A percentile compares a stretch with the other conserved stretches of the same genome.
These are phyloP conservation scores for Colletotrichum sp. DNA, from an alignment of 2,329 filamentous ascomycete genomes.

Conservation along the genomic window DNA sequence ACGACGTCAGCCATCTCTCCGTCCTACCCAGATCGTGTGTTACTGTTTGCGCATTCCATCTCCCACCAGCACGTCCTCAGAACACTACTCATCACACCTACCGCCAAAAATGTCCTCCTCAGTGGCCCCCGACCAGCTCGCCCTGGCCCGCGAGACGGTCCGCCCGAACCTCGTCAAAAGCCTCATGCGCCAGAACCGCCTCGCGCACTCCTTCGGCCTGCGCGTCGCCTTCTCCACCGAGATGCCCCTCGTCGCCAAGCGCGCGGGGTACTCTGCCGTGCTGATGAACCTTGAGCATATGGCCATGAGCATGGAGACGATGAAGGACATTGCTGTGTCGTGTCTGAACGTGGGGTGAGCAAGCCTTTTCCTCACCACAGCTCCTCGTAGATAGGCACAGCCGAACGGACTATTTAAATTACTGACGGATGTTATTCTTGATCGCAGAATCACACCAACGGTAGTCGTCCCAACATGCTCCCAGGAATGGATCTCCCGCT, in stretches of 20 bases:
- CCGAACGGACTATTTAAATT: background rate
- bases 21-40: too few relatives aligned
- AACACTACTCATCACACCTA: too few relatives aligned
- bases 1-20: background rate
- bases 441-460: background rate
- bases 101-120: background rate
- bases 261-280: constrained; percentile 1
- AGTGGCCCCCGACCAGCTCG: background rate
- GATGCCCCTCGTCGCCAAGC: constrained; percentile 9
- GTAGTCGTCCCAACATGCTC: constrained; percentile 4
- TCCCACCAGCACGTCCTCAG: too few relatives aligned
- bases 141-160: background rate
- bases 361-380: background rate
- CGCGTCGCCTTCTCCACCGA: constrained; percentile 13
- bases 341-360: background rate
- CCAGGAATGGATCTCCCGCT: constrained; percentile 29
- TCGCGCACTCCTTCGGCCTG: constrained; percentile 7
- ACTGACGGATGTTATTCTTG: background rate
- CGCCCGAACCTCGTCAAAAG: constrained; percentile 7
- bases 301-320: constrained; percentile 10
- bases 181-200: background rate
- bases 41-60: too few relatives aligned
- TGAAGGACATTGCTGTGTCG: constrained; percentile 2
- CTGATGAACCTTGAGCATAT: constrained; percentile 11
- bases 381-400: background rate